Conservation (phyloP, 2,329 filamentous ascomycete genomes). For the Chrysoporthe puriensis region DNA sequence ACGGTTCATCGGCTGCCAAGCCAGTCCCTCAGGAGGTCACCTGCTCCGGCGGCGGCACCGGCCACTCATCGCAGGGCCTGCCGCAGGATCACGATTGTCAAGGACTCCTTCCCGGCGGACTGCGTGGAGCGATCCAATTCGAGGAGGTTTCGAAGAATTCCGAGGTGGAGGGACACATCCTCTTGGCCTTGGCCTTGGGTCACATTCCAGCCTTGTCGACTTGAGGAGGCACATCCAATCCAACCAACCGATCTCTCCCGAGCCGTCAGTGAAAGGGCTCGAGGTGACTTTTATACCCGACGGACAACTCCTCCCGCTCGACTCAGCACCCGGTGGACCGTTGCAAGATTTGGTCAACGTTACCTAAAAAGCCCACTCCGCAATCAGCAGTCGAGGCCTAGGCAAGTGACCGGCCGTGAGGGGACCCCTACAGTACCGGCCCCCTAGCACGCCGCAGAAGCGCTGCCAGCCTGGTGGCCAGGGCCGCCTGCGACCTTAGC, state of each 20-base stretch:
- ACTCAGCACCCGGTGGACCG: conserved; percentile 27
- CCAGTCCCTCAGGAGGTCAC: conserved; percentile 22
- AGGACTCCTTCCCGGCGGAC: conserved; percentile 16
- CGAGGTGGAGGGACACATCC: conserved; percentile 19
- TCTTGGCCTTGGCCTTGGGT: conserved; percentile 9
- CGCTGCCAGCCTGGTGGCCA: conserved; percentile 18
- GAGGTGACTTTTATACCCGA: conserved; percentile 28
- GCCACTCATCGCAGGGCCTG: conserved; percentile 14
- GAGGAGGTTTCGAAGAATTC: conserved; percentile 12
- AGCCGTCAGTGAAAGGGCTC: conserved; percentile 20
- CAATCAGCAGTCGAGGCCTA: conserved; percentile 20
- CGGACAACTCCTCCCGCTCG: conserved; percentile 23
- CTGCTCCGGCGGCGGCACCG: conserved; percentile 22
- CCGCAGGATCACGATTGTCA: conserved; percentile 18
- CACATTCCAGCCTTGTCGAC: conserved; percentile 3
- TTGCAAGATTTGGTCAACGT: conserved; percentile 25
- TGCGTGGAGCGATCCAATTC: conserved; percentile 22
- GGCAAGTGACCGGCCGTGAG: conserved; percentile 17
- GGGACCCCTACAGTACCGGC: conserved; percentile 13
- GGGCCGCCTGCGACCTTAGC: conserved; percentile 21
- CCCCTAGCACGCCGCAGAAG: conserved; percentile 8
- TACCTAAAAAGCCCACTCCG: conserved; percentile 29
- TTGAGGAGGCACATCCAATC: conserved; percentile 14
- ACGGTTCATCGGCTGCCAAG: conserved; percentile 25
- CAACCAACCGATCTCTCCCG: background rate